Percentiles rank a stretch among this genome's conserved stretches.
These are phyloP conservation scores for Pythium biforme DNA, from an alignment of 352 stramenopile genomes.

Conservation along the genomic window DNA sequence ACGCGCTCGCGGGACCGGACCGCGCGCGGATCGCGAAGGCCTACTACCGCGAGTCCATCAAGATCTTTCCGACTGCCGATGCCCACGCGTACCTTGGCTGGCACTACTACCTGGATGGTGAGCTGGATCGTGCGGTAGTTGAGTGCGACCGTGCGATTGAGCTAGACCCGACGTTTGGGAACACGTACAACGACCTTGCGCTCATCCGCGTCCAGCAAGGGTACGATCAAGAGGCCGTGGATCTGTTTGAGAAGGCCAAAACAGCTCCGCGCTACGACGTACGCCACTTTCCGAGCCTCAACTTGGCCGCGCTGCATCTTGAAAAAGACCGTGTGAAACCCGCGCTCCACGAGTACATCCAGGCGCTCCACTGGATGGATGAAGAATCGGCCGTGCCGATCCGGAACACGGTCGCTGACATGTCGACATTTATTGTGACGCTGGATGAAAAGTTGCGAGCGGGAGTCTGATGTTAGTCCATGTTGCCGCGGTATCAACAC, in stretches of 20 bases:
- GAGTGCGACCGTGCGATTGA: constrained; percentile 63
- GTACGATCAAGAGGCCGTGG: constrained; percentile 47
- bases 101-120: constrained; percentile 63
- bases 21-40: constrained; percentile 57
- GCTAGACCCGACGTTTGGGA: constrained; percentile 66
- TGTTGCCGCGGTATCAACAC: neutral
- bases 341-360: constrained; percentile 75
- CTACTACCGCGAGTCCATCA: constrained; percentile 70
- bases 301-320: constrained; percentile 61
- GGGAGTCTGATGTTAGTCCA: constrained; percentile 9
- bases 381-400: constrained; percentile 46
- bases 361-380: constrained; percentile 75
- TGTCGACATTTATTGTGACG: constrained; percentile 58
- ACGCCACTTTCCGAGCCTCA: constrained; percentile 64
- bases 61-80: constrained; percentile 62
- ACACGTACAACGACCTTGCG: constrained; percentile 72
- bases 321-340: constrained; percentile 62
- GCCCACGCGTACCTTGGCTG: constrained; percentile 66
- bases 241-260: constrained; percentile 68
- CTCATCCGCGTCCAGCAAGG: constrained; percentile 64
- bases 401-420: constrained; percentile 67
- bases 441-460: constrained; percentile 37
- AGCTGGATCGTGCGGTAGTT: constrained; percentile 47
- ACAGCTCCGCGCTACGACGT: constrained; percentile 58
- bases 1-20: constrained; percentile 41